Conservation (phyloP, 495 filamentous ascomycete species). For the Penicillium cosmopolitanum region DNA sequence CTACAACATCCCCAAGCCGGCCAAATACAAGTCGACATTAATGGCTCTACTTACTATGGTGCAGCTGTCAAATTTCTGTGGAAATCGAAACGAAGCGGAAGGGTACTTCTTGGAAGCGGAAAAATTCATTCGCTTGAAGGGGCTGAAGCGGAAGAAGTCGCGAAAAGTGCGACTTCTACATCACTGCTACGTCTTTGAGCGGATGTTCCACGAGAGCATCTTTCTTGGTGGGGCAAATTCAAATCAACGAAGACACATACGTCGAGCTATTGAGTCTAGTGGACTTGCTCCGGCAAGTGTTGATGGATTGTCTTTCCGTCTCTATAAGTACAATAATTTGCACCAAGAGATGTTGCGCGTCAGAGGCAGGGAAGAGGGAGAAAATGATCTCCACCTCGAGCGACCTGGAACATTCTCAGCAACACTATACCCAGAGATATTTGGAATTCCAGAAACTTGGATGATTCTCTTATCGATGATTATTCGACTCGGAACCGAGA, state of each 20-base stretch:
- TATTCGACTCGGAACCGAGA: conserved; percentile 33
- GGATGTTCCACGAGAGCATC: conserved; percentile 36
- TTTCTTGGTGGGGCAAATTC: conserved; percentile 26
- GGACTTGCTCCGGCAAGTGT: conserved; percentile 23
- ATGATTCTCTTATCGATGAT: conserved; percentile 27
- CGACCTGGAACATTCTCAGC: conserved; percentile 29
- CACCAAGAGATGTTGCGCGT: conserved; percentile 29
- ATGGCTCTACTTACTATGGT: conserved; percentile 34
- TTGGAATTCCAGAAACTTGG: conserved; percentile 33
- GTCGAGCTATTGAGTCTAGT: conserved; percentile 20
- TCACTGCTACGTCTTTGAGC: conserved; percentile 36
- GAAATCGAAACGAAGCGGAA: conserved; percentile 22
- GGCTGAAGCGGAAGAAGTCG: conserved; percentile 29
- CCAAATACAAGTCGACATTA: conserved; percentile 35
- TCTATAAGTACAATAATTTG: conserved; percentile 26
- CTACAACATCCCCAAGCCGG: conserved; percentile 23
- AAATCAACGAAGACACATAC: conserved; percentile 16
- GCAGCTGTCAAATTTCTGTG: conserved; percentile 23
- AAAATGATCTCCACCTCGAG: conserved; percentile 35
- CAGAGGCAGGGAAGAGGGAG: conserved; percentile 24
- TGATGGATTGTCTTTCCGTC: conserved; percentile 29
- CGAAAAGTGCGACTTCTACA: conserved; percentile 33
- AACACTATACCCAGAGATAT: conserved; percentile 33
- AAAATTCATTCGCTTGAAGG: conserved; percentile 28
- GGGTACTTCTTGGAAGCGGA: conserved; percentile 31